Conservation (phyloP, 1,284 basidiomycete genomes). For the Pterulicium gracile region DNA sequence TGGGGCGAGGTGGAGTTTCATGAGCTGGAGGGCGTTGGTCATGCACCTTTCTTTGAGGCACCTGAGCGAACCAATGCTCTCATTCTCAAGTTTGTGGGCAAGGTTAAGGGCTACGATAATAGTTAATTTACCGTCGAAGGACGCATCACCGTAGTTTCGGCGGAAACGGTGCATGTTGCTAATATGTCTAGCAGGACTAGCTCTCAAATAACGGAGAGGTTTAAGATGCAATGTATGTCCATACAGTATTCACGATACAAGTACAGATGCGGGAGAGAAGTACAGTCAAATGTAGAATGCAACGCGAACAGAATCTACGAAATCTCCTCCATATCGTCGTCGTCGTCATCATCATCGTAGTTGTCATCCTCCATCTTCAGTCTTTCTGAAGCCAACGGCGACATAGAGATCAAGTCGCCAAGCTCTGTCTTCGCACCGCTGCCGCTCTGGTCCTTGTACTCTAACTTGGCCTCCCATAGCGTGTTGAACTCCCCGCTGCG, state of each 20-base stretch:
- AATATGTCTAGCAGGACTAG: no score
- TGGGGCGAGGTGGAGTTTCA: neutral
- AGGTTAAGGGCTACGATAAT: no score
- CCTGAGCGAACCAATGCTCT: neutral
- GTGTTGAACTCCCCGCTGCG: conserved; percentile 70
- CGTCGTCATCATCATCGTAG: conserved; percentile 30
- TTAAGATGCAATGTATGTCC: no score
- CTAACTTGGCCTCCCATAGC: conserved; percentile 58
- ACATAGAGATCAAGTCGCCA: conserved; percentile 3
- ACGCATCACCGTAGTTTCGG: no score
- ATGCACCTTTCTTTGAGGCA: neutral
- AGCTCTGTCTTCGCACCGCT: conserved; percentile 35
- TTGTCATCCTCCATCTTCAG: conserved; percentile 23
- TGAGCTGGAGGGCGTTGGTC: neutral
- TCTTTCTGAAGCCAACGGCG: neutral
- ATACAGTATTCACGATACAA: no score
- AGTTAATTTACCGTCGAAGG: no score
- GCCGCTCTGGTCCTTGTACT: conserved; percentile 46
- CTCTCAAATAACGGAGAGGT: no score
- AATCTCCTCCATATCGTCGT: conserved; percentile 48
- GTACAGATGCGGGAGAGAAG: no score
- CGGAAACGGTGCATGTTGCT: no score
- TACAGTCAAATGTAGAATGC: no score
- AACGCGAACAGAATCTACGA: conserved; percentile 19
- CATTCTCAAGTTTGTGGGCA: neutral